These are phyloP conservation scores for Strigomonas culicis DNA, from an alignment of 208 protist genomes.

Conservation along the genomic window DNA sequence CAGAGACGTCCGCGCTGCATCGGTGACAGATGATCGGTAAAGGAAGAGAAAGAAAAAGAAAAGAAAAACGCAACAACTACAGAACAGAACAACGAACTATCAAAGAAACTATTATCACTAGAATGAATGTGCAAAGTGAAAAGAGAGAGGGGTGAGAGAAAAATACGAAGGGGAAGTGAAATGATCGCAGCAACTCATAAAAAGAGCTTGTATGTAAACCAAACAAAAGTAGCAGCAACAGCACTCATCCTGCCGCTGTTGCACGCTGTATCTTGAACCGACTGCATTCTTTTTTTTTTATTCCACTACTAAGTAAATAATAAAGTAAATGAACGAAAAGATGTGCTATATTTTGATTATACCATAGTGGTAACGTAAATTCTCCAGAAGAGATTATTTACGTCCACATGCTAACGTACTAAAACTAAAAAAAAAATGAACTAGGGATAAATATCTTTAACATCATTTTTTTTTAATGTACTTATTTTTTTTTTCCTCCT, in stretches of 20 bases:
- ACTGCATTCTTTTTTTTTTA: neutral
- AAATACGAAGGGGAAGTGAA: no score
- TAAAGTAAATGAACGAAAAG: neutral
- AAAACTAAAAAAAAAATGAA: conserved; percentile 11
- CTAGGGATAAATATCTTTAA: neutral
- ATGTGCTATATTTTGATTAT: conserved; percentile 1
- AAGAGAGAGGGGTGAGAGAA: no score
- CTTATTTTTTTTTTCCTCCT: neutral
- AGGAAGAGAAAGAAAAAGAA: conserved; percentile 5
- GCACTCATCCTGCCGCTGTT: no score
- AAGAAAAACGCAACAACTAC: neutral
- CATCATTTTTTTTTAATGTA: neutral
- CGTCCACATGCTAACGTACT: neutral
- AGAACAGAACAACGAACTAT: neutral
- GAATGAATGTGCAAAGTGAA: no score
- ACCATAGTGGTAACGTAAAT: neutral
- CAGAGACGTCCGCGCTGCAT: neutral
- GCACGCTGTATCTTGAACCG: neutral
- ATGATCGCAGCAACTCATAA: no score
- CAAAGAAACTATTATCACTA: no score
- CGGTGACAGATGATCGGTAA: neutral
- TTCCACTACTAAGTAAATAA: neutral
- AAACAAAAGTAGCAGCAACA: no score
- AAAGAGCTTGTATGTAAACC: no score
- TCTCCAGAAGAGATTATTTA: neutral